phyloP scores from a whole-genome alignment of 441 rosid genomes.

The Daphne laureola region DNA sequence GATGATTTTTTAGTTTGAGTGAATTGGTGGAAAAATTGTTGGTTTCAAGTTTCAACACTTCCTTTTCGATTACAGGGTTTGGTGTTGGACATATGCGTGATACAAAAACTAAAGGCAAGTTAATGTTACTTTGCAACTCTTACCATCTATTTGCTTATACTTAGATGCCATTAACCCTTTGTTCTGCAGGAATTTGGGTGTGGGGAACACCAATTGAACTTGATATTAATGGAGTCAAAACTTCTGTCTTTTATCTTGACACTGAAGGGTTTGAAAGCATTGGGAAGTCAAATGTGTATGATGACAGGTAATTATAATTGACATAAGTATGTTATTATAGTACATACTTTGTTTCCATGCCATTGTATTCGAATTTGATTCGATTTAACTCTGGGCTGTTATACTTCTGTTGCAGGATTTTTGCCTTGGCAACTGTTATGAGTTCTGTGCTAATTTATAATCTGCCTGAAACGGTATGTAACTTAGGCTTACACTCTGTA shows the following conservation, averaged over 20 bases:
- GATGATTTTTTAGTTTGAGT: too few species aligned
- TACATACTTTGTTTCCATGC: conserved; percentile 5
- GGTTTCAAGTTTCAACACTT: background rate
- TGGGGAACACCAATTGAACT: conserved; percentile 92
- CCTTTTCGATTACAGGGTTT: conserved; percentile 52
- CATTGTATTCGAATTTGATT: conserved; percentile 9
- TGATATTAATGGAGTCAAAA: conserved; percentile 68
- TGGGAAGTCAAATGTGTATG: conserved; percentile 99
- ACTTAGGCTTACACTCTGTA: background rate
- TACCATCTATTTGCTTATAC: conserved; percentile 7
- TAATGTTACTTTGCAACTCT: conserved; percentile 4
- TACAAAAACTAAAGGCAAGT: conserved; percentile 91
- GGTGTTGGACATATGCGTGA: conserved; percentile 99
- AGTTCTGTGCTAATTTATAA: conserved; percentile 93
- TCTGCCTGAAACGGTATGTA: conserved; percentile 89
- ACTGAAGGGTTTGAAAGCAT: conserved; percentile 99
- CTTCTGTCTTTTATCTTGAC: conserved; percentile 91
- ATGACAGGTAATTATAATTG: conserved; percentile 60
- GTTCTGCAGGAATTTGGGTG: conserved; percentile 79
- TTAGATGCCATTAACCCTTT: conserved; percentile 12
- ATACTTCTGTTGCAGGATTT: conserved; percentile 56
- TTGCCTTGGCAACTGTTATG: conserved; percentile 93
- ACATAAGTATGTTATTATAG: background rate
- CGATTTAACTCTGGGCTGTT: conserved; percentile 3
- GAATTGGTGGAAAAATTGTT: too few species aligned